Evolutionary conservation across 768 basidiomycete genomes (phyloP).

Genomic region (Kwoniella mangroviensis): DNA sequence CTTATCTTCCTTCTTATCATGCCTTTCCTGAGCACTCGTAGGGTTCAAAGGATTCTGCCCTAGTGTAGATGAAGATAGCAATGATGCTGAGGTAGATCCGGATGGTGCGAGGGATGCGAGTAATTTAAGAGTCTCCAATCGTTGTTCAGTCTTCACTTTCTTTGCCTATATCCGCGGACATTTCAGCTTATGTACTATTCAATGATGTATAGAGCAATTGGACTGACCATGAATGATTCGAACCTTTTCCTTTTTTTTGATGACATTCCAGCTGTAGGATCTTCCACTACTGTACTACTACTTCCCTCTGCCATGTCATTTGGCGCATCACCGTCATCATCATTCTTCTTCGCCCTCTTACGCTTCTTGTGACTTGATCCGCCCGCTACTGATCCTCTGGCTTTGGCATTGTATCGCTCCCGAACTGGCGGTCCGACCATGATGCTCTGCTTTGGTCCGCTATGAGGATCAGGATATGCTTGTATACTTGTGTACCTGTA

Average conservation of each 20-base stretch:
- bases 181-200: background rate
- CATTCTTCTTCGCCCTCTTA: conserved; percentile 54
- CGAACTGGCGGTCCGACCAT: conserved; percentile 50
- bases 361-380: conserved; percentile 70
- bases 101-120: conserved; percentile 47
- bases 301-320: background rate
- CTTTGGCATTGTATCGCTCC: conserved; percentile 67
- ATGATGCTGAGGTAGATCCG: conserved; percentile 33
- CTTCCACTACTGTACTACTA: background rate
- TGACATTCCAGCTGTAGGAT: conserved; percentile 62
- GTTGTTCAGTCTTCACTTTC: conserved; percentile 54
- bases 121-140: conserved; percentile 48
- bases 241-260: conserved; percentile 85
- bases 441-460: background rate
- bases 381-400: conserved; percentile 66
- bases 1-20: conserved; percentile 47
- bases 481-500: background rate
- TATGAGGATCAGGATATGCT: background rate
- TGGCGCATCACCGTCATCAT: conserved; percentile 12
- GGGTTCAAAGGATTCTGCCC: conserved; percentile 53
- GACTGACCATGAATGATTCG: conserved; percentile 85
- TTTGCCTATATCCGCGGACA: conserved; percentile 39
- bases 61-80: conserved; percentile 49
- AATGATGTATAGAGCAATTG: background rate
- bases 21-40: conserved; percentile 47